Evolutionary conservation across 768 basidiomycete genomes (phyloP).

Genomic region (Amanita molliuscula): DNA sequence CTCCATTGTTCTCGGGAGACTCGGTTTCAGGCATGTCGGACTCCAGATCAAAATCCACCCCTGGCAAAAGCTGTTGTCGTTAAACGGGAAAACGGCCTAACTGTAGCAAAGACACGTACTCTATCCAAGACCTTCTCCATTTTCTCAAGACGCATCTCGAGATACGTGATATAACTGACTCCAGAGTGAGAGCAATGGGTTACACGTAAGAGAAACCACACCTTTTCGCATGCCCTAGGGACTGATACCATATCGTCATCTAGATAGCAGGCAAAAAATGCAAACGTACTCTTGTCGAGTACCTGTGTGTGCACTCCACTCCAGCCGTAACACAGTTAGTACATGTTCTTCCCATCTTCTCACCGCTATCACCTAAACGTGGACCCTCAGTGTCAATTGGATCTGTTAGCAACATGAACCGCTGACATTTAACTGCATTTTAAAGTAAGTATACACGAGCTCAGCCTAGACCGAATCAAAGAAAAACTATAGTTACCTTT

Average conservation of each 20-base stretch:
- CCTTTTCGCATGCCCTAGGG: conserved; percentile 57
- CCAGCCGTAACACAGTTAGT: conserved; percentile 52
- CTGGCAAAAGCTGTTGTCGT: conserved; percentile 33
- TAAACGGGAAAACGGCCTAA: neutral
- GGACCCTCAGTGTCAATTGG: neutral
- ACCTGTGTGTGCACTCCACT: conserved; percentile 56
- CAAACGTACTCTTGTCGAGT: conserved; percentile 52
- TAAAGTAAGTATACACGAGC: too few relatives aligned
- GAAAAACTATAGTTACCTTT: too few relatives aligned
- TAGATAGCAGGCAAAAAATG: neutral
- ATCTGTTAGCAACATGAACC: neutral
- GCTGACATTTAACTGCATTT: conserved; percentile 16
- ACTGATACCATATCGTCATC: conserved; percentile 15
- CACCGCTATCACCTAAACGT: conserved; percentile 53
- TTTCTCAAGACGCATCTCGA: conserved; percentile 53
- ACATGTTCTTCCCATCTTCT: conserved; percentile 53
- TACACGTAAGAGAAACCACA: conserved; percentile 12
- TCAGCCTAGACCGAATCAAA: too few relatives aligned
- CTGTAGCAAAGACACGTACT: conserved; percentile 19
- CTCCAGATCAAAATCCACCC: conserved; percentile 53
- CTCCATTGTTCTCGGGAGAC: conserved; percentile 18
- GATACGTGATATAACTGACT: conserved; percentile 46
- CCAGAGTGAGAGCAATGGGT: conserved; percentile 22
- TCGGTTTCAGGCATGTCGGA: conserved; percentile 12
- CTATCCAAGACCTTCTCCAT: conserved; percentile 51